Base-by-base conservation (phyloP, 192 early-diverging fungal species). In the Coemansia sp. region DNA sequence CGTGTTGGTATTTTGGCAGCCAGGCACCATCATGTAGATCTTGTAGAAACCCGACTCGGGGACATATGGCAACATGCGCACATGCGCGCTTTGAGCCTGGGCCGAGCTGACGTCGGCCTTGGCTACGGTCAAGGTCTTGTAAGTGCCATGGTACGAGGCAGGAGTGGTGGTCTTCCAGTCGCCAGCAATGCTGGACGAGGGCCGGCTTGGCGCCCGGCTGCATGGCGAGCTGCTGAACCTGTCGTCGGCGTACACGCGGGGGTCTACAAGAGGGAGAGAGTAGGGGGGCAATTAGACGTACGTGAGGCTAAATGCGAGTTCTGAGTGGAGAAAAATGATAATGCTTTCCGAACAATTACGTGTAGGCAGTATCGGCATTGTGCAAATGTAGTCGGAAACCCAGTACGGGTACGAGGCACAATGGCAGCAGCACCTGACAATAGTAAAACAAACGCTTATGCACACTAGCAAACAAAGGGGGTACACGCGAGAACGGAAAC, bases 21-120 rank as follows among this genome's bases (percentile, higher is more conserved):
- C 83, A n/a, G 87, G 88, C 5, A 86, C 77, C 60, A 63, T 60
- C 64, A 88, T 60, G 26, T 71, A 82, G 21, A 87, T 82, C 38
- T 83, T 75, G 51, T 90, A 90, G 59, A 83, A 83, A 9, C 88
- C 88, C 6, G 86, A 63, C 42, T 88, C 86, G 24, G 87, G 81
- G 9, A 90, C 66, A 65, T 80, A 85, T 0, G 88, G 88, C 16
- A 56, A 53, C 60, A 88, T 26, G 20, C 59, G 33, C 40, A 78
- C 43, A 31, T 51, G 20, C 10, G 69, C 63, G 37, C 55, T 64
- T 62, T 77, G 63, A 1, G 67, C 50, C 26, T 56, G 20, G 23
- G 56, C 51, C 34, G 67, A 66, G 10, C 57, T 13, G 14, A 79
- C 18, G 28, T 84, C 71, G 34, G 53, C 65, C 38, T 20, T 40